Base-by-base conservation (phyloP, 2,329 filamentous ascomycete genomes). In the Xylaria sp. region DNA sequence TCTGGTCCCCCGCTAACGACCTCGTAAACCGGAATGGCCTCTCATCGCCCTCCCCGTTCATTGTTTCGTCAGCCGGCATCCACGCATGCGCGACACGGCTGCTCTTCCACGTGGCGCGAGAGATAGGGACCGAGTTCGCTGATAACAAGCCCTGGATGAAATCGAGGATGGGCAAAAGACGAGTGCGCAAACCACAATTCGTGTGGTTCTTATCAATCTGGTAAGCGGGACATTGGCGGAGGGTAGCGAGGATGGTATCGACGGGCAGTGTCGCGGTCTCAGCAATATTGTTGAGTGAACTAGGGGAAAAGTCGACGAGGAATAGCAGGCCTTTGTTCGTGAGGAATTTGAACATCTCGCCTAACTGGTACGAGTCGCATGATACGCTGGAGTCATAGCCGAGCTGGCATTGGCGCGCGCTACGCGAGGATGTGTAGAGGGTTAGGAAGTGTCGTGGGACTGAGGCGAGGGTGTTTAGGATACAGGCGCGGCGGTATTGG, bases 361-460 rank as follows among this genome's bases (percentile, higher is more conserved):
- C 89, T 0, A 92, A 81, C 73, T 92, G 89, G 68, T 88, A 92
- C 1, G 85, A 86, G 74, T 92, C 89, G 71, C 89, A 92, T 48
- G 88, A 84, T 1, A 81, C 74, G 62, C 85, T 89, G 1, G 84
- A 86, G 68, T 90, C 88, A 72, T 92, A 92, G 55, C 89, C 88
- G 0, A 91, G 79, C 67, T 84, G 85, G 72, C 89, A 92, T 70
- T 91, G 89, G 6, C 77, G 74, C 37, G 75, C 54, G 30, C 78
- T 73, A 34, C 79, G 79, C n/a, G 85, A 83, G 8, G 87, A 88
- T 1, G 83, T 83, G 71, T 91, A 92, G 0, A 89, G 75, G 5
- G 72, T 70, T 2, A 92, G 75, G 59, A 91, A 91, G 70, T 91
- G 84, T 0, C 78, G 77, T 61, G 87, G 87, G 0, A 91, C 76